These are phyloP conservation scores for Rhodotorula sp. DNA, from an alignment of 1,284 basidiomycete genomes.

Conservation along the genomic window DNA sequence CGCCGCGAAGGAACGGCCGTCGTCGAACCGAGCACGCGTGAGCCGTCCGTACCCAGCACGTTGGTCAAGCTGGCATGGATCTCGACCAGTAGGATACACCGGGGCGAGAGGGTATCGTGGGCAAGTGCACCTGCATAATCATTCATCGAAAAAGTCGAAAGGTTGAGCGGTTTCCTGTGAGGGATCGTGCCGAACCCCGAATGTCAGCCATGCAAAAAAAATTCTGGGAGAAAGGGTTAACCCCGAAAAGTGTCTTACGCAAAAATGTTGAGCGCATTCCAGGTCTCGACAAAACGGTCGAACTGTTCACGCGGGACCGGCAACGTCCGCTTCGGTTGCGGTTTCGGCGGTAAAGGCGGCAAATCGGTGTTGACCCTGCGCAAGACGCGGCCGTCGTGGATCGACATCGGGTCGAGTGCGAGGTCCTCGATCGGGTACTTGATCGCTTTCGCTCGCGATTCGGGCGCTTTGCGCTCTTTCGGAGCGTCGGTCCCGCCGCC, in stretches of 20 bases:
- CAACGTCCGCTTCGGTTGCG: constrained; percentile 61
- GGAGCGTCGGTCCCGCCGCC: not conserved
- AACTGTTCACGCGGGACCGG: constrained; percentile 69
- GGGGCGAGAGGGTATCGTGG: constrained; percentile 67
- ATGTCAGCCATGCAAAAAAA: no score
- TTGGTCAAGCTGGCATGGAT: constrained; percentile 87
- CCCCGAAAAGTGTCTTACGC: constrained; percentile 61
- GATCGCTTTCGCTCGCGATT: constrained; percentile 48
- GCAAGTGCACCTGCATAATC: constrained; percentile 85
- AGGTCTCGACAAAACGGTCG: constrained; percentile 79
- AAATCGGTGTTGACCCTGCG: constrained; percentile 81
- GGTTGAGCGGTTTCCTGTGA: constrained; percentile 72
- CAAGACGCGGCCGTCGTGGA: constrained; percentile 45
- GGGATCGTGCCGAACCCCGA: no score
- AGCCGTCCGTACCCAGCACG: constrained; percentile 70
- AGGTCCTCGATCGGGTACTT: constrained; percentile 63
- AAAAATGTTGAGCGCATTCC: constrained; percentile 89
- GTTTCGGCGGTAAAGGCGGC: constrained; percentile 50
- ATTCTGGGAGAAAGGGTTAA: not conserved
- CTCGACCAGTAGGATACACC: constrained; percentile 77
- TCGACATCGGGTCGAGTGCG: constrained; percentile 47
- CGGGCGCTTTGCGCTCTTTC: not conserved
- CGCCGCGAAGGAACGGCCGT: constrained; percentile 9
- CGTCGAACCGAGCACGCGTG: constrained; percentile 50
- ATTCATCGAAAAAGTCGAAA: constrained; percentile 90